Conservation (phyloP, 495 filamentous ascomycete genomes). For the Lepraria neglecta region DNA sequence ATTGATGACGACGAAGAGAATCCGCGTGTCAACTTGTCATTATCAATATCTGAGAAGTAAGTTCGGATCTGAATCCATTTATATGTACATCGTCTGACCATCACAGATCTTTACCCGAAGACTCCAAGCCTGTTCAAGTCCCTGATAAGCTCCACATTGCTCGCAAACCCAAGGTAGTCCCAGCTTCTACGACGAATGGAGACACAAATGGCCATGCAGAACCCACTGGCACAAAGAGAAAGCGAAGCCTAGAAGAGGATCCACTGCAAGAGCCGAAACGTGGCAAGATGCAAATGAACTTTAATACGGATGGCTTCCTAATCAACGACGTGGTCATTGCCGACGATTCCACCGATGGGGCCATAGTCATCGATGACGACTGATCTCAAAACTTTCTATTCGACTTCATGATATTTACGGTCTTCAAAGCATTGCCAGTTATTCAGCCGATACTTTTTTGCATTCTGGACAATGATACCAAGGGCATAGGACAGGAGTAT, state of each 20-base stretch:
- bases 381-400: slow-evolving; percentile 6
- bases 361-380: slow-evolving; percentile 73
- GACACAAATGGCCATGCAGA: slow-evolving; percentile 24
- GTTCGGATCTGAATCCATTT: too few species aligned
- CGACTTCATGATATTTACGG: slow-evolving; percentile 8
- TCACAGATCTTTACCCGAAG: slow-evolving; percentile 28
- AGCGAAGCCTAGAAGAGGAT: slow-evolving; percentile 41
- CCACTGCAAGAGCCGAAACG: slow-evolving; percentile 43
- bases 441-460: background rate
- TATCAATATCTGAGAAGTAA: slow-evolving; percentile 47
- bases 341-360: slow-evolving; percentile 53
- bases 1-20: slow-evolving; percentile 79
- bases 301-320: slow-evolving; percentile 31
- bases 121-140: slow-evolving; percentile 41
- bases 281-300: slow-evolving; percentile 30
- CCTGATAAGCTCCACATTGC: slow-evolving; percentile 45
- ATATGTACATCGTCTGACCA: background rate
- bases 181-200: slow-evolving; percentile 19
- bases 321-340: slow-evolving; percentile 42
- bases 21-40: slow-evolving; percentile 74
- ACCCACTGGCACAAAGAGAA: slow-evolving; percentile 35
- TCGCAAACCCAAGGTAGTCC: slow-evolving; percentile 41
- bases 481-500: slow-evolving; percentile 2
- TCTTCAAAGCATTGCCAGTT: slow-evolving; percentile 3
- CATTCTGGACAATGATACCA: slow-evolving; percentile 1